Base-by-base conservation (phyloP, 129 eudicot genomes). In the Arctium lappa region DNA sequence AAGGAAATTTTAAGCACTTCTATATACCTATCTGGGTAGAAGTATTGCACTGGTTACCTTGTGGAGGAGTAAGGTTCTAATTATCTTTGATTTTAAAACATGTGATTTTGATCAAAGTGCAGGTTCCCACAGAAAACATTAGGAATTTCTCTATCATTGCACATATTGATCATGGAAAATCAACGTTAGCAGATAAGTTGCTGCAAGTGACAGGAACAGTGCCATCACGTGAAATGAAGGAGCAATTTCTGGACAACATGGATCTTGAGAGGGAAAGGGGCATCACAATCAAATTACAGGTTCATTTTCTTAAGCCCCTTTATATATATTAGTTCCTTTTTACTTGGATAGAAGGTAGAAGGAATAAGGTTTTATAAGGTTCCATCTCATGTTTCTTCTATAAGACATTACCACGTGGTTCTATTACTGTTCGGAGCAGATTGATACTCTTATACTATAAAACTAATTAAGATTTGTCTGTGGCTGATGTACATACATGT, bases 181-280 rank as follows among this genome's bases (percentile, higher is more conserved):
- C 99, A n/a, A 96, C 99, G 62, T 84, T 96, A 88, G 99, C 98
- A 15, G 98, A 93, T 87, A 96, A 96, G 83, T 81, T 96, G 88
- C 92, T 96, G 77, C 97, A 96, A 91, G 90, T 89, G 83, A 93
- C 99, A 5, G 99, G 99, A 71, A 96, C 99, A 1, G 99, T 96
- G 75, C 92, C 89, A 79, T 86, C 86, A 79, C 97, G 99, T 62
- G 98, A 93, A 11, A 96, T 96, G 99, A 96, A 96, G 87, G 99
- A 91, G 62, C 99, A 96, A 84, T 96, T 93, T 90, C 97, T 96
- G 76, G 99, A 96, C 83, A 96, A 93, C 82, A 96, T 96, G 99
- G 99, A 96, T 85, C 89, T 96, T 86, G 99, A 96, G 87, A 93
- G 99, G 83, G 99, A 96, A 88, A 85, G 99, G 88, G 99, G 99